Percentiles rank a stretch among this genome's conserved stretches.
phyloP scores from a whole-genome alignment of 768 basidiomycete genomes.

The Hericium erinaceus region DNA sequence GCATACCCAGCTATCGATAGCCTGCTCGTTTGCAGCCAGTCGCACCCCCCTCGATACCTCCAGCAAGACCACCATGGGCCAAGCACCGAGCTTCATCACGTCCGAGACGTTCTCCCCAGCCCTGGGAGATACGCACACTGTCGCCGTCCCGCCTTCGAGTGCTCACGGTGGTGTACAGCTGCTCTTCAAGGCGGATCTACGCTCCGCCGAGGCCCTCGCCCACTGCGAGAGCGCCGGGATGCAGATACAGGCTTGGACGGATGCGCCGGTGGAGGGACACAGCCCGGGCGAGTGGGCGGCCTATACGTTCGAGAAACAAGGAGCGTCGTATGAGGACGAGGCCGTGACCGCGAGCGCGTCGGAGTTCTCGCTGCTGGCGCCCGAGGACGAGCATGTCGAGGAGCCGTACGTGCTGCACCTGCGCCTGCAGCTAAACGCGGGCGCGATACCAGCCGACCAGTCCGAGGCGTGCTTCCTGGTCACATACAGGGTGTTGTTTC shows the following conservation, averaged over 20 bases:
- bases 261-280: conserved; percentile 11
- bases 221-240: conserved; percentile 7
- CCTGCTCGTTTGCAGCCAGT: not conserved
- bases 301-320: conserved; percentile 8
- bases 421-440: not conserved
- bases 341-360: not conserved
- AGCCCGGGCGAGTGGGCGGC: conserved; percentile 12
- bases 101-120: conserved; percentile 12
- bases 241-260: conserved; percentile 16
- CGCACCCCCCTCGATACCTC: not conserved
- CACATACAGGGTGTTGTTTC: conserved; percentile 41
- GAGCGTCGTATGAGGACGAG: not conserved
- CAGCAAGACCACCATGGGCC: not conserved
- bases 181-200: conserved; percentile 10
- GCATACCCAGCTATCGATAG: no score
- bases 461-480: conserved; percentile 7
- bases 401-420: conserved; percentile 11
- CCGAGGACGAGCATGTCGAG: conserved; percentile 6
- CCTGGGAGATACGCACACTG: conserved; percentile 9
- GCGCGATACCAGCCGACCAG: conserved; percentile 5
- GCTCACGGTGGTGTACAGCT: conserved; percentile 8
- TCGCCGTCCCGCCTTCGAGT: conserved; percentile 8
- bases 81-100: not conserved
- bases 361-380: not conserved
- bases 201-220: conserved; percentile 10